phyloP scores from a whole-genome alignment of 768 basidiomycete genomes.

The Hebeloma cylindrosporum region DNA sequence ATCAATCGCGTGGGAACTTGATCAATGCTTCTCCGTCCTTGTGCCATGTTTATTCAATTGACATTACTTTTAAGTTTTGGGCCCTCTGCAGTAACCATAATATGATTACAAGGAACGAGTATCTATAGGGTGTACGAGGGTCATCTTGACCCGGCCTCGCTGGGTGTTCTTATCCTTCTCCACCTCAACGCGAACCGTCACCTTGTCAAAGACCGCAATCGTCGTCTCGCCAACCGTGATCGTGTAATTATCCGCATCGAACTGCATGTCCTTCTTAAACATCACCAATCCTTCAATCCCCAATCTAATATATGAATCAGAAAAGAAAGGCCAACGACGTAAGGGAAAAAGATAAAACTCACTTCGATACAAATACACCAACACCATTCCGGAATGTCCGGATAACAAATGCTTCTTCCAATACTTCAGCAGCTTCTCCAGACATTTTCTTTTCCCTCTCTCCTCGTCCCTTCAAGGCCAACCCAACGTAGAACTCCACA shows the following conservation, averaged over 20 bases:
- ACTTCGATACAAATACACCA: conserved; percentile 96
- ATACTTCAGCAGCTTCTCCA: conserved; percentile 38
- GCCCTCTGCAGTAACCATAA: no score
- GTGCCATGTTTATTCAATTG: no score
- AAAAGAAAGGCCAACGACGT: background rate
- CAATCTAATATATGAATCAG: conserved; percentile 51
- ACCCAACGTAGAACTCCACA: conserved; percentile 95
- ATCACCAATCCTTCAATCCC: conserved; percentile 93
- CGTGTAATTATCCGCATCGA: conserved; percentile 89
- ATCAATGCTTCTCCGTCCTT: no score
- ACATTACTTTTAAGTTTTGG: no score
- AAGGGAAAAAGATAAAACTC: conserved; percentile 29
- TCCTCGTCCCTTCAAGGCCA: conserved; percentile 77
- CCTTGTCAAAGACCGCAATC: conserved; percentile 92
- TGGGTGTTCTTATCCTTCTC: conserved; percentile 96
- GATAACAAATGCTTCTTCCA: conserved; percentile 90
- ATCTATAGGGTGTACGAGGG: conserved; percentile 66
- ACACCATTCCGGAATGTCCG: conserved; percentile 92
- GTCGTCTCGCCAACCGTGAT: conserved; percentile 64
- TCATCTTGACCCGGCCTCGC: conserved; percentile 86
- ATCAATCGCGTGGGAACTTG: no score
- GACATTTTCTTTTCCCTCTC: conserved; percentile 37
- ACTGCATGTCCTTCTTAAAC: conserved; percentile 87
- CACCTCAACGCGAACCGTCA: conserved; percentile 84
- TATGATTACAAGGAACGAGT: conserved; percentile 42